Evolutionary conservation across 495 filamentous ascomycete species (phyloP).

Genomic region (Trichocladium antarcticum): DNA sequence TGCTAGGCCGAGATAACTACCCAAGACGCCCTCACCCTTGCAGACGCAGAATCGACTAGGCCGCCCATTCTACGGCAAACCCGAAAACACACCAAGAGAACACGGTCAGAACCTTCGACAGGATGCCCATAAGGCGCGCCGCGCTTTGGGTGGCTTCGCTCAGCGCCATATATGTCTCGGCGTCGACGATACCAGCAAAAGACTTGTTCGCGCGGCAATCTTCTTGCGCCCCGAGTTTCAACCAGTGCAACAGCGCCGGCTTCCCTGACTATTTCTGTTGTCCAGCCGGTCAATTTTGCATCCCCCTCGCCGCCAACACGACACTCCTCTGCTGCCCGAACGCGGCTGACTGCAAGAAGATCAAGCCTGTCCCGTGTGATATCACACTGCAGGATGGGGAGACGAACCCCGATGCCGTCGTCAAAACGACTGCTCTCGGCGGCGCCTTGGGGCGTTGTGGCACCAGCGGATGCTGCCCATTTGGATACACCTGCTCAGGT

Average conservation of each 20-base stretch:
- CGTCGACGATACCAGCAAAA: slow-evolving; percentile 23
- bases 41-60: not conserved
- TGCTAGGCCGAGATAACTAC: not conserved
- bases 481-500: slow-evolving; percentile 59
- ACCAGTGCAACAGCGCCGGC: slow-evolving; percentile 40
- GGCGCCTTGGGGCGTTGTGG: slow-evolving; percentile 48
- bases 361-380: slow-evolving; percentile 63
- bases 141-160: slow-evolving; percentile 23
- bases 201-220: slow-evolving; percentile 27
- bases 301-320: slow-evolving; percentile 51
- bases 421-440: slow-evolving; percentile 59
- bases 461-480: slow-evolving; percentile 62
- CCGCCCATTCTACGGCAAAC: too few species aligned
- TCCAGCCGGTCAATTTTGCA: slow-evolving; percentile 47
- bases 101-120: too few species aligned
- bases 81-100: not conserved
- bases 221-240: slow-evolving; percentile 23
- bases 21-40: not conserved
- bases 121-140: slow-evolving; percentile 11
- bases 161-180: slow-evolving; percentile 20
- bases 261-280: slow-evolving; percentile 73
- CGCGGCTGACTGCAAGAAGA: slow-evolving; percentile 49
- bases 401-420: slow-evolving; percentile 44
- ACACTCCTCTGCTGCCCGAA: slow-evolving; percentile 70
- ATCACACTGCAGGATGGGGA: slow-evolving; percentile 53